Evolutionary conservation across 208 protist species (phyloP).

Genomic region (Trypanosoma lewisi): DNA sequence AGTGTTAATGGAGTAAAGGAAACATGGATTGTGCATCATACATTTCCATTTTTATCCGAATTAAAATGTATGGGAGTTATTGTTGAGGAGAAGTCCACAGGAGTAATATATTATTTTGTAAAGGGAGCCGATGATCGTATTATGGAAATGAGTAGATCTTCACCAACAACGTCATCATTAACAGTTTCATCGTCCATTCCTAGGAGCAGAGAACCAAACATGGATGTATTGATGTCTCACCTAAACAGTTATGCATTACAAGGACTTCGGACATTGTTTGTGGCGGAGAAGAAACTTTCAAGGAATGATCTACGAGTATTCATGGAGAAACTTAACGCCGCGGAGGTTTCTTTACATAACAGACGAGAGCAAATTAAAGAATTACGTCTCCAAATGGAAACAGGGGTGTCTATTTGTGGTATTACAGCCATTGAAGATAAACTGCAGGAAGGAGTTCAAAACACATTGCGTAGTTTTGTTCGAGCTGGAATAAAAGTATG

Average conservation of each 20-base stretch:
- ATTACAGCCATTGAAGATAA: conserved; percentile 97
- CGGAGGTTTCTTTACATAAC: conserved; percentile 34
- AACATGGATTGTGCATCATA: conserved; percentile 70
- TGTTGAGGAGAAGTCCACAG: conserved; percentile 42
- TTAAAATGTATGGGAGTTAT: conserved; percentile 87
- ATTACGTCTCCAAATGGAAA: conserved; percentile 79
- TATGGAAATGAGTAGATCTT: conserved; percentile 29
- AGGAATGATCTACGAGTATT: conserved; percentile 41
- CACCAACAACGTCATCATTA: background rate
- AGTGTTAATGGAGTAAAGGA: conserved; percentile 30
- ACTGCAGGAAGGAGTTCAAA: conserved; percentile 94
- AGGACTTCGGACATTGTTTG: conserved; percentile 77
- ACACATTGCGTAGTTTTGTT: conserved; percentile 77
- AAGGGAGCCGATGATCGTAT: conserved; percentile 92
- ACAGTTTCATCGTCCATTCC: background rate
- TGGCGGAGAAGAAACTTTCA: conserved; percentile 60
- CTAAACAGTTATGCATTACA: conserved; percentile 52
- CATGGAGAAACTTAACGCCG: conserved; percentile 24
- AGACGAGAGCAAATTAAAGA: conserved; percentile 47
- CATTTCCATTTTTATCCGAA: conserved; percentile 86
- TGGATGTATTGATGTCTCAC: conserved; percentile 16
- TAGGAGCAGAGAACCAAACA: background rate
- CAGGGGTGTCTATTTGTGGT: conserved; percentile 83
- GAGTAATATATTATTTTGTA: conserved; percentile 53
- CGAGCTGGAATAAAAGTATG: conserved; percentile 90